These are phyloP conservation scores for Phytophthora vignae DNA, from an alignment of 352 stramenopile species.

Conservation along the genomic window DNA sequence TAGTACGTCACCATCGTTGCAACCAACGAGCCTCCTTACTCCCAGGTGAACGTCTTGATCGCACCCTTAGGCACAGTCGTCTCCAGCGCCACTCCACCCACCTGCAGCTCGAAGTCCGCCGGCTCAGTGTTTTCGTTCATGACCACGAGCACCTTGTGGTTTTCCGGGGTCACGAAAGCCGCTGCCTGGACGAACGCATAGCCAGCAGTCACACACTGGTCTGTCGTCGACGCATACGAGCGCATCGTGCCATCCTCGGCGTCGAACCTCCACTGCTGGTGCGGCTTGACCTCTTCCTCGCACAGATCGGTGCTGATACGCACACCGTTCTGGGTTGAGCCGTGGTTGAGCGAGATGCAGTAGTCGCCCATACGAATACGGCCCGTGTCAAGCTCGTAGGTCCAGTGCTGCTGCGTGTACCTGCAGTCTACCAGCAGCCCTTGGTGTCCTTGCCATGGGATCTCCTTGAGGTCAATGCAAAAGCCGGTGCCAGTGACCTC, in stretches of 20 bases:
- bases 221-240: constrained; percentile 39
- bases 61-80: constrained; percentile 62
- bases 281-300: constrained; percentile 34
- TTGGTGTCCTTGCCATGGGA: constrained; percentile 65
- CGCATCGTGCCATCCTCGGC: constrained; percentile 58
- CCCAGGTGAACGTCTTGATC: constrained; percentile 83
- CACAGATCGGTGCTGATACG: constrained; percentile 68
- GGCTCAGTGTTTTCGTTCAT: constrained; percentile 89
- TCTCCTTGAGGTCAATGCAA: constrained; percentile 65
- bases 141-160: constrained; percentile 82
- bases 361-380: constrained; percentile 68
- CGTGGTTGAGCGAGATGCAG: constrained; percentile 77
- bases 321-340: constrained; percentile 57
- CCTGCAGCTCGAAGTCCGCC: constrained; percentile 67
- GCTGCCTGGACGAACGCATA: constrained; percentile 79
- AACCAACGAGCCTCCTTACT: constrained; percentile 31
- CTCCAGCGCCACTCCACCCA: constrained; percentile 50
- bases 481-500: constrained; percentile 66
- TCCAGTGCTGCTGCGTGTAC: constrained; percentile 76
- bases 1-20: neutral
- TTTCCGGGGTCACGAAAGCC: constrained; percentile 75
- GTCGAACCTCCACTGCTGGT: constrained; percentile 74
- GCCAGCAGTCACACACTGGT: constrained; percentile 82
- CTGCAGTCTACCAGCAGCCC: constrained; percentile 71
- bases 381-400: constrained; percentile 50